A percentile compares a stretch with the other conserved stretches of the same genome.
These are phyloP conservation scores for Nannochloris sp. DNA, from an alignment of 139 green algal genomes.

Conservation along the genomic window DNA sequence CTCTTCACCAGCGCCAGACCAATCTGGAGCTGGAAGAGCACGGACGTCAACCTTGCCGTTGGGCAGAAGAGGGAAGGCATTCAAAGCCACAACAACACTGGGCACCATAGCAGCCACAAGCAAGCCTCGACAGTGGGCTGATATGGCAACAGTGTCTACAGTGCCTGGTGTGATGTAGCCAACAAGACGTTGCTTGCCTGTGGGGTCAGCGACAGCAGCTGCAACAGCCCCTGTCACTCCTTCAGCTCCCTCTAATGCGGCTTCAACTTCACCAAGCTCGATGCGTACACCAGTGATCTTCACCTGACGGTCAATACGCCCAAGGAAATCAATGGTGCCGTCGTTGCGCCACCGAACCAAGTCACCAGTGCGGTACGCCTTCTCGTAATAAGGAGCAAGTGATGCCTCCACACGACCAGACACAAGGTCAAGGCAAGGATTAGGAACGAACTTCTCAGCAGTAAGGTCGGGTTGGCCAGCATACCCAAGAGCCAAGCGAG, in stretches of 20 bases:
- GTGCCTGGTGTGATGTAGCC: conserved; percentile 5
- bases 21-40: background rate
- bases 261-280: conserved; percentile 53
- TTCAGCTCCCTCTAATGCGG: conserved; percentile 7
- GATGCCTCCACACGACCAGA: background rate
- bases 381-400: background rate
- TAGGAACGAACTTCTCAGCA: conserved; percentile 28
- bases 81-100: conserved; percentile 12
- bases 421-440: conserved; percentile 2
- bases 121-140: background rate
- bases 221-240: conserved; percentile 2
- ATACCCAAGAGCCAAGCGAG: conserved; percentile 32
- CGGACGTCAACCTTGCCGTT: conserved; percentile 13
- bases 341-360: conserved; percentile 25
- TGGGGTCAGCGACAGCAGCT: background rate
- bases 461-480: conserved; percentile 22
- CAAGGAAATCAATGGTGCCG: conserved; percentile 36
- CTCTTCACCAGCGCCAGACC: background rate
- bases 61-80: conserved; percentile 11
- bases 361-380: conserved; percentile 30
- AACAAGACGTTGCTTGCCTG: conserved; percentile 3
- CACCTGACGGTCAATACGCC: conserved; percentile 41
- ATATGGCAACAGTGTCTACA: background rate
- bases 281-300: conserved; percentile 54
- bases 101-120: conserved; percentile 19